Evolutionary conservation across 495 filamentous ascomycete genomes (phyloP), one percentile per base, ranked within the genome.

Genomic region (Cladorrhinum samala): DNA sequence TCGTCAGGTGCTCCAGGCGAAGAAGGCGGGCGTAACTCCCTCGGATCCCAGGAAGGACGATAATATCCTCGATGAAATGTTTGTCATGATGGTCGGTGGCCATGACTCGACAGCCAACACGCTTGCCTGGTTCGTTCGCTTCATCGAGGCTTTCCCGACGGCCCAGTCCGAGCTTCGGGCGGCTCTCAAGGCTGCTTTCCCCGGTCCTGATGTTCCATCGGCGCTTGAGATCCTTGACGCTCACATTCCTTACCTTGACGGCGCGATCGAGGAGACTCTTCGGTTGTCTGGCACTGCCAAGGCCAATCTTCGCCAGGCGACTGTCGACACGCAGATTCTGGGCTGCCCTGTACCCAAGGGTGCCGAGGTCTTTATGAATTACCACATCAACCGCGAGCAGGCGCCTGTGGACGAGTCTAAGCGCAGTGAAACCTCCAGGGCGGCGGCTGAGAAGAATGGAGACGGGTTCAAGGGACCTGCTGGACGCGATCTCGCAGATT

Each of bases 211-310:
- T 18, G 37, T 55, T 2, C 67, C 68, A 0, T 50, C 58, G 0
- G 59, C 59, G 9, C 8, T 40, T 13, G 60, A 68, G n/a, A 63
- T 74, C n/a, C 46, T 64, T 14, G 50, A 47, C 11, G 58, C 62
- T 4, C 39, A 58, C 18, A 51, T 75, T 18, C 72, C 69, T 1
- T 74, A 70, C 53, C 68, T 76, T 5, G 65, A 72, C 51, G 72
- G 55, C 1, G 50, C 55, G 0, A 50, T 60, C 36, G 69, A 72
- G 45, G 72, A 76, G 46, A 57, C 52, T 11, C 23, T 68, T n/a
- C 66, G 72, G 3, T 51, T 63, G 0, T 49, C 57, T 14, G 49
- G 50, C 21, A 58, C 57, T 13, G 56, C 61, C 17, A 54, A 55
- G 1, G 51, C 25, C 40, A 52, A 55, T 14, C 19, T 61, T 9